Evolutionary conservation across 2,329 filamentous ascomycete genomes (phyloP).

Genomic region (Trichophaea hybrida): DNA sequence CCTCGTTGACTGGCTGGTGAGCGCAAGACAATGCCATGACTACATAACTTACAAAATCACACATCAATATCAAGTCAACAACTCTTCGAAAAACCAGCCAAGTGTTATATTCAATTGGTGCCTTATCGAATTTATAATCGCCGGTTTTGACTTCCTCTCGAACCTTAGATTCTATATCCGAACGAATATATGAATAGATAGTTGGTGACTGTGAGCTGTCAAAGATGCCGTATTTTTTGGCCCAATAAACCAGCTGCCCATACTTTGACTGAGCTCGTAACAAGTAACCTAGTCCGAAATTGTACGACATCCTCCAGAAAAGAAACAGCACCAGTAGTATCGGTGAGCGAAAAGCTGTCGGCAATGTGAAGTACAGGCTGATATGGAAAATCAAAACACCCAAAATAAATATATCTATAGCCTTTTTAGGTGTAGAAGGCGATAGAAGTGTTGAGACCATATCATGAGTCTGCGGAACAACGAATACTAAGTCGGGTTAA

Average conservation of each 20-base stretch:
- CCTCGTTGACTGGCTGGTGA: conserved; percentile 59
- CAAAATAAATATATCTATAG: conserved; percentile 71
- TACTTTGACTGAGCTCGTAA: conserved; percentile 83
- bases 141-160: conserved; percentile 37
- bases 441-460: conserved; percentile 97
- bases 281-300: conserved; percentile 81
- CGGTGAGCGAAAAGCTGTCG: conserved; percentile 53
- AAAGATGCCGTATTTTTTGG: conserved; percentile 71
- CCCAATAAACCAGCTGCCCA: conserved; percentile 73
- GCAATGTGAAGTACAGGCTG: conserved; percentile 57
- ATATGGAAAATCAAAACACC: conserved; percentile 63
- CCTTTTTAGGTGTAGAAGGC: conserved; percentile 85
- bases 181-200: conserved; percentile 71
- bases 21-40: conserved; percentile 86
- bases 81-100: conserved; percentile 93
- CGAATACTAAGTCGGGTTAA: conserved; percentile 57
- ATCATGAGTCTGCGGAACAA: conserved; percentile 89
- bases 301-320: conserved; percentile 87
- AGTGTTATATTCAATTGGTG: conserved; percentile 95
- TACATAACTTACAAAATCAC: conserved; percentile 94
- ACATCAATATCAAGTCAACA: conserved; percentile 95
- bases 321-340: conserved; percentile 72
- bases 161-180: conserved; percentile 88
- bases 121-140: conserved; percentile 85
- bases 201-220: conserved; percentile 65